Conservation (phyloP, 768 basidiomycete species). For the Scleroderma citrinum region DNA sequence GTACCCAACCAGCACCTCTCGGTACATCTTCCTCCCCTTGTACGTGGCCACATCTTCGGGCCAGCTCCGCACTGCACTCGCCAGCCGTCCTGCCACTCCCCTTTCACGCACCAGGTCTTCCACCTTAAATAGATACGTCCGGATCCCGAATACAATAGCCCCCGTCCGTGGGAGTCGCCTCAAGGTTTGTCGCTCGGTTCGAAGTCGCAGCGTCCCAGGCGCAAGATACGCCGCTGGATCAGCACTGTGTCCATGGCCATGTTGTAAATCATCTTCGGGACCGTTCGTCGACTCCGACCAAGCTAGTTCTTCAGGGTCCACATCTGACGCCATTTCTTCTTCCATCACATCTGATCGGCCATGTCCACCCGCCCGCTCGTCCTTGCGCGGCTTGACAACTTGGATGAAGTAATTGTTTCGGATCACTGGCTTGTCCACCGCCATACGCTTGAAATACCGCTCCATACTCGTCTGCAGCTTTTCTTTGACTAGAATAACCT, state of each 20-base stretch:
- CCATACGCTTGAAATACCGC: slow-evolving; percentile 63
- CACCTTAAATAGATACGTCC: slow-evolving; percentile 56
- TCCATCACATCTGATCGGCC: slow-evolving; percentile 3
- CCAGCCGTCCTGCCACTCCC: slow-evolving; percentile 57
- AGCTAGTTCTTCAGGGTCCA: slow-evolving; percentile 60
- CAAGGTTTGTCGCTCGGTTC: slow-evolving; percentile 63
- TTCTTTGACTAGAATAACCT: slow-evolving; percentile 40
- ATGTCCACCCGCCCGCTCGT: slow-evolving; percentile 11
- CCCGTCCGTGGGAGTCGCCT: slow-evolving; percentile 58
- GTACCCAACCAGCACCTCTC: slow-evolving; percentile 12
- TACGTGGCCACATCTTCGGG: slow-evolving; percentile 46
- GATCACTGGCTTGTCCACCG: slow-evolving; percentile 61
- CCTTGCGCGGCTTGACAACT: slow-evolving; percentile 27
- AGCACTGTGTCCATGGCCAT: slow-evolving; percentile 25
- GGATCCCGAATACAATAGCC: slow-evolving; percentile 63
- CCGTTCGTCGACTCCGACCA: slow-evolving; percentile 57
- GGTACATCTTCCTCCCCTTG: slow-evolving; percentile 23
- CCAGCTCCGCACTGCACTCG: slow-evolving; percentile 61
- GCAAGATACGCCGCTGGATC: slow-evolving; percentile 15
- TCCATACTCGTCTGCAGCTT: slow-evolving; percentile 60
- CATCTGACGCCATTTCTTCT: slow-evolving; percentile 9
- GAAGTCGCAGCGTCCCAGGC: slow-evolving; percentile 45
- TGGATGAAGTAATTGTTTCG: slow-evolving; percentile 64
- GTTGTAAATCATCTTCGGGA: slow-evolving; percentile 40
- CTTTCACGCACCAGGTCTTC: slow-evolving; percentile 46